A percentile compares a stretch with the other conserved stretches of the same genome.
Conservation (phyloP, 1,139 yeast genomes). For the Geotrichum restrictum region DNA sequence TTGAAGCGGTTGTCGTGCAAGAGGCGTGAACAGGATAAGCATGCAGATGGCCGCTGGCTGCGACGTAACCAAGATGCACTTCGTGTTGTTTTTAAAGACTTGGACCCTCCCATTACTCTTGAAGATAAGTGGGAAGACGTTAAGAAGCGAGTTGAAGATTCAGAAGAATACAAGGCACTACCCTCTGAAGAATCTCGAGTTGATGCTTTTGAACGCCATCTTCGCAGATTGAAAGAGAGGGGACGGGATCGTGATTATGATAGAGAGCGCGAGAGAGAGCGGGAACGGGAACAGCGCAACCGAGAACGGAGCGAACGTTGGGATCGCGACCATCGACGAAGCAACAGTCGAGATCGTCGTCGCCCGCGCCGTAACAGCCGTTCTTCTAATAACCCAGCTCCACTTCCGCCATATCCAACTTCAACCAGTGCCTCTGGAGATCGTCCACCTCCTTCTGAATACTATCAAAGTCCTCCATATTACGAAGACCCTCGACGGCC, state of each 20-base stretch:
- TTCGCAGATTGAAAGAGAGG: constrained; percentile 32
- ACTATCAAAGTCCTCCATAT: constrained; percentile 20
- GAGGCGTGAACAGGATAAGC: constrained; percentile 35
- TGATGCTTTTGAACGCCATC: constrained; percentile 38
- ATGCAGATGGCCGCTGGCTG: constrained; percentile 37
- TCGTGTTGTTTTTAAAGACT: constrained; percentile 37
- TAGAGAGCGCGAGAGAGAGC: constrained; percentile 23
- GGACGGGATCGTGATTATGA: constrained; percentile 27
- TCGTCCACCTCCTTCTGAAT: constrained; percentile 18
- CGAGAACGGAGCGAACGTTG: constrained; percentile 15
- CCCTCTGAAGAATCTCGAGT: constrained; percentile 37
- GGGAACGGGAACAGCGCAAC: constrained; percentile 18
- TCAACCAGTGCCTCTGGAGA: background rate
- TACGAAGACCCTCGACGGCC: constrained; percentile 32
- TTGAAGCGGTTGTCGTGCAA: constrained; percentile 16
- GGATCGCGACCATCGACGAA: constrained; percentile 10
- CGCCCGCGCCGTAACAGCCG: constrained; percentile 12
- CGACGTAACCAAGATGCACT: constrained; percentile 42
- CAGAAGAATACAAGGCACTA: constrained; percentile 40
- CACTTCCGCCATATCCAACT: background rate
- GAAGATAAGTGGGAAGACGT: constrained; percentile 42
- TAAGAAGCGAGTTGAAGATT: constrained; percentile 33
- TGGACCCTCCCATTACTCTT: constrained; percentile 34
- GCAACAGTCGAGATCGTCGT: constrained; percentile 11
- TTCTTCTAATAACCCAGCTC: background rate